Percentiles rank a stretch among this genome's conserved stretches.
These are phyloP conservation scores for Termitomyces sp. DNA, from an alignment of 768 basidiomycete species.

Conservation along the genomic window DNA sequence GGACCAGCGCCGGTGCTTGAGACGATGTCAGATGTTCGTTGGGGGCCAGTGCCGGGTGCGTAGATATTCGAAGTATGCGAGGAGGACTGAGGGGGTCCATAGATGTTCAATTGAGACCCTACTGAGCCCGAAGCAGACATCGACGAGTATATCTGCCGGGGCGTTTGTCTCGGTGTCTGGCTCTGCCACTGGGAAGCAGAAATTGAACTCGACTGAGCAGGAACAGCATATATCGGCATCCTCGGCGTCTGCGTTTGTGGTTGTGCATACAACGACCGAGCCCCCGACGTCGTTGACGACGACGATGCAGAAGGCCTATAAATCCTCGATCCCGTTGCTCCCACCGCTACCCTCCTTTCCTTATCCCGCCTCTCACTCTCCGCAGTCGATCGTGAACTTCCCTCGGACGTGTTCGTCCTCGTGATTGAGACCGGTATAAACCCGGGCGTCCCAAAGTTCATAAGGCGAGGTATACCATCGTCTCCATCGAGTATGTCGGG, in stretches of 20 bases:
- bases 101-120: not conserved
- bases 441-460: constrained; percentile 5
- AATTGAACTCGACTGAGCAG: not conserved
- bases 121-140: not conserved
- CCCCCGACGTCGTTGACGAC: not conserved
- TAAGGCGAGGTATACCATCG: not conserved
- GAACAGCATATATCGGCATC: not conserved
- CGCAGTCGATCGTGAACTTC: not conserved
- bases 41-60: not conserved
- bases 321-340: not conserved
- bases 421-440: not conserved
- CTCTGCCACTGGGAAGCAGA: not conserved
- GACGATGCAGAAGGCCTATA: constrained; percentile 1
- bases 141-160: constrained; percentile 5
- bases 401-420: not conserved
- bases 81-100: not conserved
- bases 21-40: not conserved
- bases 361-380: not conserved
- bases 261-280: not conserved
- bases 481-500: constrained; percentile 1
- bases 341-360: not conserved
- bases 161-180: constrained; percentile 3
- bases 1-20: not conserved
- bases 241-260: not conserved
- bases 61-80: not conserved